A percentile compares a stretch with the other conserved stretches of the same genome.
Evolutionary conservation across 1,284 basidiomycete genomes (phyloP).

Genomic region (Trichosporon ovoides): DNA sequence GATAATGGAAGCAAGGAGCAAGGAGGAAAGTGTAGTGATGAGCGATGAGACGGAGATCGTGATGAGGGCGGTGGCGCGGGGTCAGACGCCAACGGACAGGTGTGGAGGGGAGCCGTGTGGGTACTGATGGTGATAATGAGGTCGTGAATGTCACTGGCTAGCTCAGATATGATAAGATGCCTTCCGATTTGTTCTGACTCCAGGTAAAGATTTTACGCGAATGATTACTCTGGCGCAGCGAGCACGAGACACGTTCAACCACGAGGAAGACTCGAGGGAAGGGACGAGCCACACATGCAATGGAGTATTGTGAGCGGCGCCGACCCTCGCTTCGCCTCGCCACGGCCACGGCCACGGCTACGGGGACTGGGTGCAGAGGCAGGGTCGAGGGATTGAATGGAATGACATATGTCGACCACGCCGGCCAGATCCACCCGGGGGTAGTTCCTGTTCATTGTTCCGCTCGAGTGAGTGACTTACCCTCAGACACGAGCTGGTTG

Average conservation of each 20-base stretch:
- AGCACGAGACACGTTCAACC: background rate
- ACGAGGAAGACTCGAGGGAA: background rate
- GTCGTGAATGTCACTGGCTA: background rate
- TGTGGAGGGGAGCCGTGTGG: background rate
- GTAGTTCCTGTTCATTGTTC: background rate
- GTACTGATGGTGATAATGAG: background rate
- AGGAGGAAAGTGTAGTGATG: too few species aligned
- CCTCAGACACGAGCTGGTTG: slow-evolving; percentile 51
- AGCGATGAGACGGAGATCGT: too few species aligned
- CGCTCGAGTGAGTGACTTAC: slow-evolving; percentile 41
- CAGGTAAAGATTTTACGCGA: background rate
- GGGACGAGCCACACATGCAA: background rate
- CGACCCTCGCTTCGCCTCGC: background rate
- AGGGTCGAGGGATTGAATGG: background rate
- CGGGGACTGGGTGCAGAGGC: too few species aligned
- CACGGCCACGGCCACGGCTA: background rate
- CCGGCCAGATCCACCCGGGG: background rate
- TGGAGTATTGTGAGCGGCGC: background rate
- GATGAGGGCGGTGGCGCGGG: too few species aligned
- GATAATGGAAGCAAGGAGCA: too few species aligned
- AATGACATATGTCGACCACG: background rate
- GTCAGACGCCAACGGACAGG: background rate
- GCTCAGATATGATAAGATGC: background rate
- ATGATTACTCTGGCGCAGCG: background rate
- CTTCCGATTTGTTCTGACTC: background rate